A percentile compares a stretch with the other conserved stretches of the same genome.
These are phyloP conservation scores for Candida piceae DNA, from an alignment of 805 yeast genomes.

Conservation along the genomic window DNA sequence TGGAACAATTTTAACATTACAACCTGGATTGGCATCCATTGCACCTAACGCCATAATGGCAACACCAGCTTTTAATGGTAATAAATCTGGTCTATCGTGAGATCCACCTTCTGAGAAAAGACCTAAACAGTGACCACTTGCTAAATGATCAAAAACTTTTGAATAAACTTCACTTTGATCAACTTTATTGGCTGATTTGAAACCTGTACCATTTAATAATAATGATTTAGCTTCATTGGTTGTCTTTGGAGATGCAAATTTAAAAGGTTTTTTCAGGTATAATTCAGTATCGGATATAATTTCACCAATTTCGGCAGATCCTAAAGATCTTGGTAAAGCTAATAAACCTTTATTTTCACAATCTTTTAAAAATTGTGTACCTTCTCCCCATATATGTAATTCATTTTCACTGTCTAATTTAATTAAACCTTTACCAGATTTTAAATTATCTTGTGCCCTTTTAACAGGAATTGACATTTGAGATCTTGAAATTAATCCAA, in stretches of 20 bases:
- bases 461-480: constrained; percentile 86
- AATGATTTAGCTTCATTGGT: constrained; percentile 35
- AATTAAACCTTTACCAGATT: constrained; percentile 62
- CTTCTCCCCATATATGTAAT: constrained; percentile 50
- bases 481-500: constrained; percentile 72
- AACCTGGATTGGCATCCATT: constrained; percentile 67
- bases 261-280: constrained; percentile 63
- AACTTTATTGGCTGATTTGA: constrained; percentile 73
- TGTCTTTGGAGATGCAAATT: constrained; percentile 32
- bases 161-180: constrained; percentile 83
- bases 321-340: constrained; percentile 73
- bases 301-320: constrained; percentile 65
- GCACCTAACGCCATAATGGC: constrained; percentile 98
- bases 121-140: constrained; percentile 78
- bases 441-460: constrained; percentile 84
- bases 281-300: constrained; percentile 71
- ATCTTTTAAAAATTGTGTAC: constrained; percentile 60
- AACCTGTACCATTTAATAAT: constrained; percentile 49
- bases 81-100: constrained; percentile 86
- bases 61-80: constrained; percentile 95
- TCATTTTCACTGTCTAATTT: constrained; percentile 43
- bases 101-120: constrained; percentile 99
- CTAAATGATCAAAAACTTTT: constrained; percentile 77
- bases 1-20: constrained; percentile 84
- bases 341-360: constrained; percentile 63